Evolutionary conservation across 2,329 filamentous ascomycete genomes (phyloP).

Genomic region (Phialemoniopsis sp.): DNA sequence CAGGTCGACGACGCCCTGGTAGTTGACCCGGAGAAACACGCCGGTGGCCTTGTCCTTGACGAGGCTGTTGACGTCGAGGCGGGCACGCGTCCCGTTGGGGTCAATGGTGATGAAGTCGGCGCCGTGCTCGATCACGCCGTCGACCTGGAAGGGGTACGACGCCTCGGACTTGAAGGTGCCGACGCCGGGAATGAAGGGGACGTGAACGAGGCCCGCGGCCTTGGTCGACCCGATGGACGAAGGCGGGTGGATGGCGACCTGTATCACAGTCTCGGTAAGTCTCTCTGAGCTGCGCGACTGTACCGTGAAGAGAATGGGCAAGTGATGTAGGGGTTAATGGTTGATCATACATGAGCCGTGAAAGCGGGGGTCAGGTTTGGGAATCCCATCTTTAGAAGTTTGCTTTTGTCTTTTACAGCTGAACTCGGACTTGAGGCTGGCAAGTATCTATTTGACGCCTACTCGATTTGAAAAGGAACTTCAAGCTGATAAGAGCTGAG

Average conservation of each 20-base stretch:
- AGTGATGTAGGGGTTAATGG: too few species aligned
- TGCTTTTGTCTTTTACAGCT: too few species aligned
- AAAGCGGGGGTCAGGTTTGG: constrained; percentile 36
- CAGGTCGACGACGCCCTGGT: constrained; percentile 29
- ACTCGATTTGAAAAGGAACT: too few species aligned
- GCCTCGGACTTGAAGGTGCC: constrained; percentile 28
- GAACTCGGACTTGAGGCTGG: too few species aligned
- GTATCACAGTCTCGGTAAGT: too few species aligned
- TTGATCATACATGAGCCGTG: constrained; percentile 24
- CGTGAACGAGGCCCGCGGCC: constrained; percentile 22
- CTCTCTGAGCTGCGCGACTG: too few species aligned
- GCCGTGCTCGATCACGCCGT: constrained; percentile 31
- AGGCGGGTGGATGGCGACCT: constrained; percentile 22
- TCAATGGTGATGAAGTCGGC: constrained; percentile 35
- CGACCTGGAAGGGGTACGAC: constrained; percentile 28
- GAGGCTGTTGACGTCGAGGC: constrained; percentile 32
- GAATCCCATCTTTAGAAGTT: constrained; percentile 17
- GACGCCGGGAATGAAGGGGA: constrained; percentile 15
- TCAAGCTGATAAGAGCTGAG: too few species aligned
- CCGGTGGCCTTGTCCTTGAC: constrained; percentile 24
- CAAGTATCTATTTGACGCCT: too few species aligned
- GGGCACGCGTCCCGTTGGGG: constrained; percentile 24
- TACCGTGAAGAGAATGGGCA: too few species aligned
- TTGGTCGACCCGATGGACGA: constrained; percentile 19
- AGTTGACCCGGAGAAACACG: constrained; percentile 26